A percentile compares a stretch with the other conserved stretches of the same genome.
phyloP scores from a whole-genome alignment of 1,284 basidiomycete species.

The Melampsora occidentalis region DNA sequence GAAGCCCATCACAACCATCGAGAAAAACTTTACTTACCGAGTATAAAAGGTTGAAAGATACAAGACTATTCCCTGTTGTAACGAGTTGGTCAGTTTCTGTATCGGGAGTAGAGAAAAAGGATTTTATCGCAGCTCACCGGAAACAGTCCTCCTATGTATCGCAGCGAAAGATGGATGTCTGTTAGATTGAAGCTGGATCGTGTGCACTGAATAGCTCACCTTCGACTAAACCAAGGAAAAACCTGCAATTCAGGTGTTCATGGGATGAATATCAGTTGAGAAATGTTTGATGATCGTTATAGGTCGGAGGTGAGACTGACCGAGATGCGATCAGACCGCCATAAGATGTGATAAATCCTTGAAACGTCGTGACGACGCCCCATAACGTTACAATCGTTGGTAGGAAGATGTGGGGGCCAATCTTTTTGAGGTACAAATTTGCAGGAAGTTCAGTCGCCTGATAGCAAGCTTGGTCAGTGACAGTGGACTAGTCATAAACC shows the following conservation, averaged over 20 bases:
- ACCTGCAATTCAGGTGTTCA: neutral
- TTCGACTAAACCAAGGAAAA: slow-evolving; percentile 41
- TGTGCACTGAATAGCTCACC: slow-evolving; percentile 1
- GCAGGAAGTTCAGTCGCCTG: slow-evolving; percentile 45
- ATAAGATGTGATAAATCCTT: slow-evolving; percentile 36
- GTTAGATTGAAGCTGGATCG: neutral
- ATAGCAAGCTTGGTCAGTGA: neutral
- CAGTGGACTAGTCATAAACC: too few species aligned
- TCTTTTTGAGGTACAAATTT: slow-evolving; percentile 46
- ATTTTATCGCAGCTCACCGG: slow-evolving; percentile 13
- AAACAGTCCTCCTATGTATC: slow-evolving; percentile 41
- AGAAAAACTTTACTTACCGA: slow-evolving; percentile 10
- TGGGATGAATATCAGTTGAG: neutral
- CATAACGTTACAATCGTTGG: slow-evolving; percentile 48
- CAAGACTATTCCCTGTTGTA: slow-evolving; percentile 24
- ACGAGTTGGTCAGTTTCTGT: neutral
- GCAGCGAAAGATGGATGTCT: neutral
- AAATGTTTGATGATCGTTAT: neutral
- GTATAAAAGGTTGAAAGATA: slow-evolving; percentile 39
- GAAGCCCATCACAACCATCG: neutral
- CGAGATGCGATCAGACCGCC: slow-evolving; percentile 32
- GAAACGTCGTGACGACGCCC: slow-evolving; percentile 46
- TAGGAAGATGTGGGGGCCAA: slow-evolving; percentile 46
- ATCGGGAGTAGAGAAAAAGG: neutral
- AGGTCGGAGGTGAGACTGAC: neutral